Percentiles rank a stretch among this genome's conserved stretches.
phyloP scores from a whole-genome alignment of 164 flowering plant species.

The Liriodendron chinense region DNA sequence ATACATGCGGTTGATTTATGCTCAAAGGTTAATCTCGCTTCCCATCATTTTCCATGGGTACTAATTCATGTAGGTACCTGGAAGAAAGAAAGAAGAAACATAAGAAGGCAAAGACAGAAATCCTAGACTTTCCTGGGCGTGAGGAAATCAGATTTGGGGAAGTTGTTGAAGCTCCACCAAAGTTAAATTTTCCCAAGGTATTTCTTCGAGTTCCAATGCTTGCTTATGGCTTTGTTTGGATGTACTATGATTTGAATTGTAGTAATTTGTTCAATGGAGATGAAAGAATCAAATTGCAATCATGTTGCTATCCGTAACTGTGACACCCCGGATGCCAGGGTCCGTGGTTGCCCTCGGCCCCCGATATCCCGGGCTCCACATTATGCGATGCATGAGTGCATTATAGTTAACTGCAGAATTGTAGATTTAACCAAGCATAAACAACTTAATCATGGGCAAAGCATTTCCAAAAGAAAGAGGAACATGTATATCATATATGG shows the following conservation, averaged over 20 bases:
- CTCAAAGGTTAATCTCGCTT: not conserved
- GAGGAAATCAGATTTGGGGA: slow-evolving; percentile 73
- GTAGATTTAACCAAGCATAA: too few relatives aligned
- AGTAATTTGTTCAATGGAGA: not conserved
- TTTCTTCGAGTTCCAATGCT: slow-evolving; percentile 1
- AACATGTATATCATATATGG: too few relatives aligned
- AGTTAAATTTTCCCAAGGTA: slow-evolving; percentile 74
- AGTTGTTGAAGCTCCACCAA: slow-evolving; percentile 89
- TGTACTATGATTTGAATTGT: not conserved
- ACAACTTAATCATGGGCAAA: too few relatives aligned
- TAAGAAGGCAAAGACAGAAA: slow-evolving; percentile 44
- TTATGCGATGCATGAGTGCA: too few relatives aligned
- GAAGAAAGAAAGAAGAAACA: slow-evolving; percentile 65
- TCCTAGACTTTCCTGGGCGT: slow-evolving; percentile 46
- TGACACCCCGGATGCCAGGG: too few relatives aligned
- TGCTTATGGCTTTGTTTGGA: not conserved
- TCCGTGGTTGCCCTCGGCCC: too few relatives aligned
- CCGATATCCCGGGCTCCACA: too few relatives aligned
- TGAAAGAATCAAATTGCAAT: not conserved
- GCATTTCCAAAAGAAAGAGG: too few relatives aligned
- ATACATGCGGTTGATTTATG: too few relatives aligned
- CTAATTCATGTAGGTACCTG: slow-evolving; percentile 40
- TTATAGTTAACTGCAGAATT: too few relatives aligned
- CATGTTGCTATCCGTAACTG: not conserved
- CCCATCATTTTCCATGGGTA: not conserved